Evolutionary conservation across 148 eudicot species (phyloP).

Genomic region (Arbutus unedo): DNA sequence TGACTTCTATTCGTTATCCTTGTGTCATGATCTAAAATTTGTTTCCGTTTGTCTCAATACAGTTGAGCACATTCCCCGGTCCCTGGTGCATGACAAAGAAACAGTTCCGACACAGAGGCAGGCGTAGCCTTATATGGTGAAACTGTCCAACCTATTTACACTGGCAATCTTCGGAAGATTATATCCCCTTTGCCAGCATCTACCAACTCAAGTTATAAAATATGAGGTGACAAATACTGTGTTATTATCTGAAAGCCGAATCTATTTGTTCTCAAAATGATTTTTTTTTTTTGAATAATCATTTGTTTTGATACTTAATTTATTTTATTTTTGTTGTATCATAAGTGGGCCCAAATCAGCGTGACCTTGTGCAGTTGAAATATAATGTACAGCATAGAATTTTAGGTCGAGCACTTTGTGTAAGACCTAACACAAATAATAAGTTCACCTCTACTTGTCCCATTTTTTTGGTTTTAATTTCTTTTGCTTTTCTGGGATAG

Average conservation of each 20-base stretch:
- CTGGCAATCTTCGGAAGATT: conserved; percentile 1
- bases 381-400: conserved; percentile 7
- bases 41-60: conserved; percentile 22
- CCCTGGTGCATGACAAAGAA: conserved; percentile 71
- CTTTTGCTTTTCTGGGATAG: background rate
- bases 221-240: background rate
- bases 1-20: background rate
- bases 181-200: background rate
- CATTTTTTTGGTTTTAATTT: background rate
- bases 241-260: background rate
- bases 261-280: background rate
- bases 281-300: background rate
- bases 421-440: background rate
- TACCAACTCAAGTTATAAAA: background rate
- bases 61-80: conserved; percentile 79
- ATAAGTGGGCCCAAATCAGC: background rate
- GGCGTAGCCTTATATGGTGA: conserved; percentile 58
- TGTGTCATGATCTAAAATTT: background rate
- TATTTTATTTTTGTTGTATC: background rate
- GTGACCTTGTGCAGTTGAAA: background rate
- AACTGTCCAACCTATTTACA: background rate
- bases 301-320: background rate
- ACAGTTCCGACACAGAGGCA: conserved; percentile 50
- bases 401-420: conserved; percentile 7
- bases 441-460: background rate